Conservation (phyloP, 2,329 filamentous ascomycete genomes). For the Chaetomiaceae sp. region DNA sequence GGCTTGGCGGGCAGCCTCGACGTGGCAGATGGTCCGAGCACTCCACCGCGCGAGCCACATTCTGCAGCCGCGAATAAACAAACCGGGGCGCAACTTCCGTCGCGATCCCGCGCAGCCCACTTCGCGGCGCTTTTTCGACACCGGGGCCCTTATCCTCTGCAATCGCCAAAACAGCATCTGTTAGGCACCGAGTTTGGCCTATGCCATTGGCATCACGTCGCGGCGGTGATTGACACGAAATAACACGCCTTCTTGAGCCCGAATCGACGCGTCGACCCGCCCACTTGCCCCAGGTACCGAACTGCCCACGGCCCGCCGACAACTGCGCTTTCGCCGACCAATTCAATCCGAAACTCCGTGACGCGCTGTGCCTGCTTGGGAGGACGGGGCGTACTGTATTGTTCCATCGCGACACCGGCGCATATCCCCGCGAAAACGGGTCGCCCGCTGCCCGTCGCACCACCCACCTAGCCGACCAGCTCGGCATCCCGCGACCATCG, state of each 20-base stretch:
- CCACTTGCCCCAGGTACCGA: too few species aligned
- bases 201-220: neutral
- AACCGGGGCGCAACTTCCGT: conserved; percentile 22
- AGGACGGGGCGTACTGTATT: too few species aligned
- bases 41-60: conserved; percentile 14
- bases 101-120: conserved; percentile 17
- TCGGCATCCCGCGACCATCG: conserved; percentile 2
- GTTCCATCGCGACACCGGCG: conserved; percentile 1
- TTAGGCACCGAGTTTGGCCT: conserved; percentile 3
- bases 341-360: conserved; percentile 14
- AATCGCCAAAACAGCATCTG: conserved; percentile 14
- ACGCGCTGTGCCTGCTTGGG: too few species aligned
- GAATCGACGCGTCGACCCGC: conserved; percentile 22
- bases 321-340: neutral
- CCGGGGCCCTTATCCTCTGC: conserved; percentile 1
- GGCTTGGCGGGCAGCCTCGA: neutral
- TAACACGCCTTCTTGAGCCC: neutral
- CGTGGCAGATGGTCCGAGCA: conserved; percentile 14
- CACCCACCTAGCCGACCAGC: neutral
- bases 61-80: conserved; percentile 22
- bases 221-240: conserved; percentile 9
- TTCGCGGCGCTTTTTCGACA: conserved; percentile 1
- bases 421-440: too few species aligned
- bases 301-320: neutral
- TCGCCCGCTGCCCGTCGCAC: too few species aligned